Conservation (phyloP, 176 grass and related monocot genomes). For the Hordeum vulgare region MorexV3_pseudomolecules_assembly NC_058520.1:227506494-227506993, state of each 20-base stretch:
- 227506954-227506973: neutral
- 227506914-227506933: neutral
- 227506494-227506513: conserved; percentile 91
- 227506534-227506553: conserved; percentile 98
- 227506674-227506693: neutral
- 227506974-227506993: neutral
- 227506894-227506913: neutral
- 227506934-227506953: neutral
- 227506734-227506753: neutral
- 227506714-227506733: neutral
- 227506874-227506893: neutral
- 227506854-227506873: neutral
- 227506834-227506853: neutral
- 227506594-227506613: conserved; percentile 93
- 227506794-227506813: neutral
- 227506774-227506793: neutral
- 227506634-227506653: conserved; percentile 1
- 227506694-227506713: neutral
- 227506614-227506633: conserved; percentile 39
- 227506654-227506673: neutral
- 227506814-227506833: neutral
- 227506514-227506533: conserved; percentile 97
- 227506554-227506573: conserved; percentile 99
- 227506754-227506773: neutral
- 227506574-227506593: conserved; percentile 98